A percentile compares a stretch with the other conserved stretches of the same genome.
These are phyloP conservation scores for Pestalotiopsis sp. DNA, from an alignment of 2,329 filamentous ascomycete species.

Conservation along the genomic window DNA sequence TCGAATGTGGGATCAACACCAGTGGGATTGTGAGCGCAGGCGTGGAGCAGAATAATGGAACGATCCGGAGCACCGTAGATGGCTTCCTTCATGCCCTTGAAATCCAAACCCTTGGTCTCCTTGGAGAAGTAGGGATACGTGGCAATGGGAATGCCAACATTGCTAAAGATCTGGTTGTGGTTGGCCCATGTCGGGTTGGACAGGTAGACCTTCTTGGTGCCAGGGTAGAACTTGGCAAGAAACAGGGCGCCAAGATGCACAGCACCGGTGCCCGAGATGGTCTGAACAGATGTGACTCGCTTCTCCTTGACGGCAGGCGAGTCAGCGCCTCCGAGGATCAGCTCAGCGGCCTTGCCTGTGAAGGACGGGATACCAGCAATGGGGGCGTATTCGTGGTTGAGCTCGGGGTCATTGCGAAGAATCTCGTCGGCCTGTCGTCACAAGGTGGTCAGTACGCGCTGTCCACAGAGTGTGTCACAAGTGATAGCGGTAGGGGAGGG, in stretches of 20 bases:
- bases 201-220: slow-evolving; percentile 78
- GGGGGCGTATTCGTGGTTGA: slow-evolving; percentile 98
- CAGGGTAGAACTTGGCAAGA: slow-evolving; percentile 85
- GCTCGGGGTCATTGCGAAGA: slow-evolving; percentile 80
- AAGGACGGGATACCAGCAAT: slow-evolving; percentile 87
- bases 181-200: slow-evolving; percentile 98
- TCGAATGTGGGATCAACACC: slow-evolving; percentile 92
- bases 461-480: slow-evolving; percentile 1
- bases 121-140: slow-evolving; percentile 94
- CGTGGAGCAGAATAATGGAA: slow-evolving; percentile 88
- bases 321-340: slow-evolving; percentile 73
- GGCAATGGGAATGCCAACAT: slow-evolving; percentile 76
- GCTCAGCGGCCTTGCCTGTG: slow-evolving; percentile 85
- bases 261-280: slow-evolving; percentile 95
- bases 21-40: slow-evolving; percentile 97
- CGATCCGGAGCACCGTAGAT: slow-evolving; percentile 71
- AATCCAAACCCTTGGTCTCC: slow-evolving; percentile 86
- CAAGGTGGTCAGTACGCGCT: not conserved
- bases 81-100: slow-evolving; percentile 79
- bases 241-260: slow-evolving; percentile 93
- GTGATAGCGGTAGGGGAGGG: not conserved
- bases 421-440: slow-evolving; percentile 78
- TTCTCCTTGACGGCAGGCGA: slow-evolving; percentile 84
- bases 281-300: slow-evolving; percentile 80
- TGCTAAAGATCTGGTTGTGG: slow-evolving; percentile 97